Evolutionary conservation across 2,329 filamentous ascomycete genomes (phyloP).

Genomic region (Capronia coronata): DNA sequence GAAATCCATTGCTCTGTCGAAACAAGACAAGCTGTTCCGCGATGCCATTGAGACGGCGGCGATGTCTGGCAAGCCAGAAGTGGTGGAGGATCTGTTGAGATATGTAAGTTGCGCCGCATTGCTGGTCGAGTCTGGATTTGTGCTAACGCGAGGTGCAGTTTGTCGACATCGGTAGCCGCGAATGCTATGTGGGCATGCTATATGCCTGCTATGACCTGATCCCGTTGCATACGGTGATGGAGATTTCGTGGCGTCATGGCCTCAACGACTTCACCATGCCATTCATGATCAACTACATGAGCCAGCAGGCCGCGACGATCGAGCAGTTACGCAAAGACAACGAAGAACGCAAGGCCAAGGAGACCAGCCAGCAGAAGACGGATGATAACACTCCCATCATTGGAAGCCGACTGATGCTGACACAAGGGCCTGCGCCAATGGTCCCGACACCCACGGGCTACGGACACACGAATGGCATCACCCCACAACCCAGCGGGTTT

Average conservation of each 20-base stretch:
- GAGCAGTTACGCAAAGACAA: conserved; percentile 87
- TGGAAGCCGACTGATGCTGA: conserved; percentile 88
- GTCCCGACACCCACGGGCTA: conserved; percentile 59
- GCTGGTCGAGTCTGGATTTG: neutral
- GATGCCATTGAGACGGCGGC: conserved; percentile 97
- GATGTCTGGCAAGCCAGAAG: conserved; percentile 79
- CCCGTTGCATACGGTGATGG: conserved; percentile 82
- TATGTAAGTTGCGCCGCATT: conserved; percentile 70
- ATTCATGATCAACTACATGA: conserved; percentile 98
- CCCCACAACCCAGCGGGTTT: conserved; percentile 79
- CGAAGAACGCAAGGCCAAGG: conserved; percentile 73
- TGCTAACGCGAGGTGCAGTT: conserved; percentile 59
- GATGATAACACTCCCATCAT: conserved; percentile 93
- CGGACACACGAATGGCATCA: conserved; percentile 78
- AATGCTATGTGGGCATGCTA: conserved; percentile 99
- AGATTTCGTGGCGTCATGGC: conserved; percentile 93
- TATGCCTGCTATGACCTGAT: conserved; percentile 98
- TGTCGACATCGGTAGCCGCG: conserved; percentile 95
- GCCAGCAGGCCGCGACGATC: conserved; percentile 82
- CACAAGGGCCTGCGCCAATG: conserved; percentile 66
- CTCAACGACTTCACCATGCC: conserved; percentile 98
- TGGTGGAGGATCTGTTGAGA: conserved; percentile 90
- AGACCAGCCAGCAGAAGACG: conserved; percentile 72
- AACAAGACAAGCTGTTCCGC: conserved; percentile 99
- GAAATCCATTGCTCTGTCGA: conserved; percentile 94